Base-by-base conservation (phyloP, 1,284 basidiomycete genomes). In the Xerocomus amazonicus region DNA sequence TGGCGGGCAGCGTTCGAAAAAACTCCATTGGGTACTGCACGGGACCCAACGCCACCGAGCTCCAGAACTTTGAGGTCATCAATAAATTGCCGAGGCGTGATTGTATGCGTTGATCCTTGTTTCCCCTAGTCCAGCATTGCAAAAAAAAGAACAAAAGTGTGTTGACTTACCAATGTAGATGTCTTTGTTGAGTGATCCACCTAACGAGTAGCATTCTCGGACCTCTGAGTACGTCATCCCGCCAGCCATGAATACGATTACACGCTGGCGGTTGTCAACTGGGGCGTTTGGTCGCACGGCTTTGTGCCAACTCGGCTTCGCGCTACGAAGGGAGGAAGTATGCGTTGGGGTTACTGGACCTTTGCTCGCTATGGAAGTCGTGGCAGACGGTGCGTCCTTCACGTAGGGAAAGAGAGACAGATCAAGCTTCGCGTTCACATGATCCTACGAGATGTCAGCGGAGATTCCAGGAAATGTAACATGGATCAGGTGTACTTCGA, bases 181-280 rank as follows among this genome's bases (percentile, higher is more conserved):
- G 59, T 99, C 96, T 68, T 90, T 93, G 61, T 87, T 86, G 44
- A 92, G 69, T 7, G 80, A 66, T 44, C 77, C 76, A 5, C 90
- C 88, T 8, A 96, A 73, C 45, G 87, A 76, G 66, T 98, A 99
- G 31, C 82, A 87, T 63, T 92, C 85, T 50, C 96, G 76, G 68
- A 97, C 87, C 71, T 99, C 97, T 0, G 92, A 93, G 67, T 95
- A 97, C 2, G 96, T 97, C 81, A 97, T 88, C 1, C 97, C 97
- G 29, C 97, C 97, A 10, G 92, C 92, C 12, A 98, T 77, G 68
- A 98, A 99, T 36, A 98, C 79, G 45, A 99, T 74, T 19, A 97
- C 66, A n/a, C 96, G 77, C 65, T 94, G 89, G 51, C 85, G 81
- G 46, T 77, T 82, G 48, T 88, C 84, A 45, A 70, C 69, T 7